phyloP scores from a whole-genome alignment of 1,284 basidiomycete genomes.

The Microbotryum silenes-acaulis region DNA sequence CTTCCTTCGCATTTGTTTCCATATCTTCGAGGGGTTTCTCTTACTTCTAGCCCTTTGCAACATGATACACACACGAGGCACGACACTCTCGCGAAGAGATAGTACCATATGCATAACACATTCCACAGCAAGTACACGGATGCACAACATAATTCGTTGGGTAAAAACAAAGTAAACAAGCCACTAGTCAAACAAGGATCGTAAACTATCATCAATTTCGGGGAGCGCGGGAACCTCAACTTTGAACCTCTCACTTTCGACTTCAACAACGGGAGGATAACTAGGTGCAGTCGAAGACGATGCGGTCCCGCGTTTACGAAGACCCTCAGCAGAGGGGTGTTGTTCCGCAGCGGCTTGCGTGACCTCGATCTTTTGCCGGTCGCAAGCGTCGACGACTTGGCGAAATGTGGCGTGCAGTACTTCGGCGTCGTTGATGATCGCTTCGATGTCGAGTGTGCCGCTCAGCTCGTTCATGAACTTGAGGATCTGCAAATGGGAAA shows the following conservation, averaged over 20 bases:
- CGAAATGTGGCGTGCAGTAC: constrained; percentile 80
- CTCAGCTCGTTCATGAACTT: constrained; percentile 47
- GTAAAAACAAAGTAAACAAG: not conserved
- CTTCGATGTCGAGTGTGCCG: constrained; percentile 82
- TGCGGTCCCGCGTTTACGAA: not conserved
- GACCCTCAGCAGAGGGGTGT: not conserved
- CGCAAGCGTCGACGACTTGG: constrained; percentile 45
- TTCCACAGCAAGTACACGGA: no score
- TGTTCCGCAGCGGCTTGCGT: not conserved
- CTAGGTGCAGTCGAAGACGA: not conserved
- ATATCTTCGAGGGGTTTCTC: not conserved
- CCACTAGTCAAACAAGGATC: not conserved
- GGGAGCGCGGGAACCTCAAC: not conserved
- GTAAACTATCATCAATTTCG: not conserved
- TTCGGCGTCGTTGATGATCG: constrained; percentile 84
- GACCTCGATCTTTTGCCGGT: constrained; percentile 14
- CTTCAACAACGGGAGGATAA: not conserved
- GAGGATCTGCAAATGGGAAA: constrained; percentile 71
- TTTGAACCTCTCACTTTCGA: not conserved
- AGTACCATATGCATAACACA: no score
- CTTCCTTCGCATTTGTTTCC: not conserved
- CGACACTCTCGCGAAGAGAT: constrained; percentile 40
- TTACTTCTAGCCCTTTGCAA: not conserved
- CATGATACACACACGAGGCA: constrained; percentile 33
- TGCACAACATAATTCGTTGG: not conserved